These are phyloP conservation scores for Trifolium subterraneum DNA, from an alignment of 306 rosid genomes.

Conservation along the genomic window DNA sequence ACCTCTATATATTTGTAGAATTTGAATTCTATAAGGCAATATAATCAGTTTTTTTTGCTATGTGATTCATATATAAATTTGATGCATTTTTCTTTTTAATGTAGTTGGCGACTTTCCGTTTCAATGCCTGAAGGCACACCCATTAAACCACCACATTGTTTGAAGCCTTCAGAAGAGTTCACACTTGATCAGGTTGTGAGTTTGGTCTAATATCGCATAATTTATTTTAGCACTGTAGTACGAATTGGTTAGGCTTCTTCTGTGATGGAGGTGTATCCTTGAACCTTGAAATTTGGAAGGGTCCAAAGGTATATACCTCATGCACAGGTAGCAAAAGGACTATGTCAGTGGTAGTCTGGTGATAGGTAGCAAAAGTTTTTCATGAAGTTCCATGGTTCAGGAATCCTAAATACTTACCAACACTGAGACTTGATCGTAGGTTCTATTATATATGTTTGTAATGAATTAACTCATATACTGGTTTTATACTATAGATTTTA, in stretches of 20 bases:
- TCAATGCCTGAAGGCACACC: constrained; percentile 69
- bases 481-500: not conserved
- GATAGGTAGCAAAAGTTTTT: constrained; percentile 23
- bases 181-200: constrained; percentile 77
- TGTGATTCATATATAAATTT: constrained; percentile 1
- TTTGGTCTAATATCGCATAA: constrained; percentile 35
- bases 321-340: constrained; percentile 11
- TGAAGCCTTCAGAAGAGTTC: constrained; percentile 67
- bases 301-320: constrained; percentile 30
- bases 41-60: constrained; percentile 28
- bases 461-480: constrained; percentile 20
- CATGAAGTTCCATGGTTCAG: not conserved
- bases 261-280: constrained; percentile 13
- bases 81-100: constrained; percentile 31
- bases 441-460: constrained; percentile 2
- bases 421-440: constrained; percentile 1
- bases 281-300: not conserved
- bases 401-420: not conserved
- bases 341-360: constrained; percentile 12
- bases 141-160: constrained; percentile 70
- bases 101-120: constrained; percentile 79
- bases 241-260: constrained; percentile 24
- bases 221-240: constrained; percentile 21
- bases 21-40: constrained; percentile 26
- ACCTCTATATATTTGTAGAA: constrained; percentile 9